Percentiles rank a stretch among this genome's conserved stretches.
phyloP scores from a whole-genome alignment of 2,329 filamentous ascomycete species.

The Xylariaceae sp. region DNA sequence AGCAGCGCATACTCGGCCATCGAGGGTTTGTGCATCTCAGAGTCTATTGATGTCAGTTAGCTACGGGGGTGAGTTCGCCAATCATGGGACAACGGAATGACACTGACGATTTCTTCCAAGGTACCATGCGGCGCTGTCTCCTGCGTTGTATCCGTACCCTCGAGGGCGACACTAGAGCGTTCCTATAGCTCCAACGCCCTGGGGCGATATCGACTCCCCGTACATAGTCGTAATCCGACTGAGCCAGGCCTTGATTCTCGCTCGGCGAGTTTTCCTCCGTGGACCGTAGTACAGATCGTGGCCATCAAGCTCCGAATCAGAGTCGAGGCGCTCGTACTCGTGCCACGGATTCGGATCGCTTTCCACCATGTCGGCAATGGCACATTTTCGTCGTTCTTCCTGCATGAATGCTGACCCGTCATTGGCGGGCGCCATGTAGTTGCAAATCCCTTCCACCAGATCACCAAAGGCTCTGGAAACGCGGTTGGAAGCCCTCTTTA shows the following conservation, averaged over 20 bases:
- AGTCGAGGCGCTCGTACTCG: slow-evolving; percentile 5
- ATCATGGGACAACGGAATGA: neutral
- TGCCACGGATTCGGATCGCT: slow-evolving; percentile 5
- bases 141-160: neutral
- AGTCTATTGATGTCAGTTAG: neutral
- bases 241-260: neutral
- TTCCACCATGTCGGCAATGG: neutral
- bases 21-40: neutral
- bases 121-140: neutral
- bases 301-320: slow-evolving; percentile 2
- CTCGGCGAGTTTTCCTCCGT: neutral
- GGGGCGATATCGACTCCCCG: neutral
- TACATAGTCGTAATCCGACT: neutral
- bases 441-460: neutral
- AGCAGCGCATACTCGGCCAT: neutral
- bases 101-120: neutral
- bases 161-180: neutral
- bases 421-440: neutral
- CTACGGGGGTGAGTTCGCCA: neutral
- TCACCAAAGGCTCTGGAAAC: neutral
- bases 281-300: neutral
- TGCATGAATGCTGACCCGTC: neutral
- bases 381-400: neutral
- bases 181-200: neutral
- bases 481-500: neutral